Base-by-base conservation (phyloP, 257 asterid species). In the Solanum etuberosum region DNA sequence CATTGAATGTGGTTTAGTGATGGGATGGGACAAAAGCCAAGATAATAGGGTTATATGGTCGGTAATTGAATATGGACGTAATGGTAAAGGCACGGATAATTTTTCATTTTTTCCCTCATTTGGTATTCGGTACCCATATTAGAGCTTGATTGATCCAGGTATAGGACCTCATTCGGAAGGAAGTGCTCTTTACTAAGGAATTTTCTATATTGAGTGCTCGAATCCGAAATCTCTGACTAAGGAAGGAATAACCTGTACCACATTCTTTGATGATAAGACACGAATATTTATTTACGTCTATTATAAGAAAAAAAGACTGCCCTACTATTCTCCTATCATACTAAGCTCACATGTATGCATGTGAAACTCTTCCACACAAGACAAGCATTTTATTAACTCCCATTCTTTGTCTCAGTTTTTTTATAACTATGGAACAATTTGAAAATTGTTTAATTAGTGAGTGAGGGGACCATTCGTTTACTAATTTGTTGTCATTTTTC, bases 311-410 rank as follows among this genome's bases (percentile, higher is more conserved):
- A 37, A 78, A 43, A 15, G 2, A 78, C 37, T 42, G 10, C 38
- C 61, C 61, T 78, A 42, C 31, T 78, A 35, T 18, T 78, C 38
- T 78, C 84, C 63, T 27, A 15, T 78, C 65, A 78, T 43, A 78
- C 9, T 43, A 43, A 59, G 40, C 40, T 78, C 92, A 90, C 92
- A 86, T 86, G 92, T 77, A 51, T 31, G 82, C 92, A 90, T 86
- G 92, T 90, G 92, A 83, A 51, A 70, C 65, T 63, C 68, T 63
- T 72, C 65, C 37, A 83, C 16, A 21, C 43, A 54, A 63, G 89
- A 86, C 86, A 70, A 87, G 78, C 32, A 15, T 42, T 59, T 20
- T 70, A 37, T 51, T 46, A 43, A 34, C 85, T 70, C 67, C 88
- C 67, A 14, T 32, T 72, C 7, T 27, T 5, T 70, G 27, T 27